These are phyloP conservation scores for Phytophthora europaea DNA, from an alignment of 352 stramenopile genomes.

Conservation along the genomic window DNA sequence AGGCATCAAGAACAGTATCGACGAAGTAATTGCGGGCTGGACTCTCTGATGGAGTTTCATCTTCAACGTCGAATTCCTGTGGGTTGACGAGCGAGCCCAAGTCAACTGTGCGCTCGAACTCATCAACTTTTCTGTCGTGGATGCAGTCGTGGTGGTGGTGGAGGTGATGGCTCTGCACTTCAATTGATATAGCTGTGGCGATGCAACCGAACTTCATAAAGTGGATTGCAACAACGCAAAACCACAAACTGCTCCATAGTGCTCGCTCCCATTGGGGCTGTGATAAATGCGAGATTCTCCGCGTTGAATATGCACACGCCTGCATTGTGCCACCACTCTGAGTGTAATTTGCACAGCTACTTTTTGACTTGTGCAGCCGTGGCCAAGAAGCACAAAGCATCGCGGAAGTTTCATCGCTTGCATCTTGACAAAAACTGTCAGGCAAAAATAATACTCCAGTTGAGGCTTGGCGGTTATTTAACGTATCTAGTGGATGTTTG, in stretches of 20 bases:
- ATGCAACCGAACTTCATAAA: background rate
- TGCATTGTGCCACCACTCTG: background rate
- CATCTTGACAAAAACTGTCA: slow-evolving; percentile 22
- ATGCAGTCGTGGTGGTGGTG: slow-evolving; percentile 79
- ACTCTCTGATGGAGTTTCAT: slow-evolving; percentile 14
- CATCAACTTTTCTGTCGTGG: slow-evolving; percentile 70
- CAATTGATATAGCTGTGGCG: background rate
- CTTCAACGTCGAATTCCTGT: slow-evolving; percentile 39
- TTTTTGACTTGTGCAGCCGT: background rate
- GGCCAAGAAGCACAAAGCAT: background rate
- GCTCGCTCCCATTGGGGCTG: background rate
- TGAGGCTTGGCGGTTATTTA: background rate
- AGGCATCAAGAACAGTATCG: slow-evolving; percentile 52
- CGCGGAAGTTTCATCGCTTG: slow-evolving; percentile 24
- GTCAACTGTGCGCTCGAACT: slow-evolving; percentile 61
- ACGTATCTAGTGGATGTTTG: slow-evolving; percentile 55
- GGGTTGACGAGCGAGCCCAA: slow-evolving; percentile 40
- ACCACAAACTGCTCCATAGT: background rate
- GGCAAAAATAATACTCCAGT: slow-evolving; percentile 26
- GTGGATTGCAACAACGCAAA: background rate
- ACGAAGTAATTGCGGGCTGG: slow-evolving; percentile 32
- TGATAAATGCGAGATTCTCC: background rate
- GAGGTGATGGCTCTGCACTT: slow-evolving; percentile 28
- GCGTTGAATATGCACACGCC: background rate
- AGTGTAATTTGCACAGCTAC: background rate